Evolutionary conservation across 2,329 filamentous ascomycete genomes (phyloP).

Genomic region (Orbilia ellipsospora): DNA sequence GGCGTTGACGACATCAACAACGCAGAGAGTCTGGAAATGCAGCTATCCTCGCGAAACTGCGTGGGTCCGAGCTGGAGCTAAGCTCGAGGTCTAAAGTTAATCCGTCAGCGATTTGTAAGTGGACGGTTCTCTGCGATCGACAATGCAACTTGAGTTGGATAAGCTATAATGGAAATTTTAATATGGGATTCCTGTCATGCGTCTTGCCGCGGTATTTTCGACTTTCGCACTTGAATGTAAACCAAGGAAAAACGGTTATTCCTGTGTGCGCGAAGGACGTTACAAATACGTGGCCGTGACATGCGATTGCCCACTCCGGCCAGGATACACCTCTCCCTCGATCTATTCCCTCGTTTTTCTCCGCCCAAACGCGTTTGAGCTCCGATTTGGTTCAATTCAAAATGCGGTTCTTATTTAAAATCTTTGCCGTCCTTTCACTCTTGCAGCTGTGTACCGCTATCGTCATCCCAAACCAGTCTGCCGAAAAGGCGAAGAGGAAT

Average conservation of each 20-base stretch:
- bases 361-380: neutral
- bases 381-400: neutral
- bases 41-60: neutral
- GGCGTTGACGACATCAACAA: conserved; percentile 10
- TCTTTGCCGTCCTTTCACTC: neutral
- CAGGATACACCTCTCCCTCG: neutral
- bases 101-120: neutral
- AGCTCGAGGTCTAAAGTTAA: neutral
- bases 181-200: conserved; percentile 14
- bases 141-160: conserved; percentile 18
- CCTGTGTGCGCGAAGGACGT: neutral
- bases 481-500: neutral
- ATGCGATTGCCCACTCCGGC: neutral
- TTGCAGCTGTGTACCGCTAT: neutral
- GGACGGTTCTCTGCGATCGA: conserved; percentile 5
- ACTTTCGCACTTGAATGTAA: neutral
- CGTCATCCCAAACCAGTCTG: conserved; percentile 10
- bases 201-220: conserved; percentile 19
- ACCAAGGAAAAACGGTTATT: neutral
- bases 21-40: neutral
- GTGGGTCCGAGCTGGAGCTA: neutral
- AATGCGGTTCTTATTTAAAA: neutral
- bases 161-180: neutral
- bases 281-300: conserved; percentile 12
- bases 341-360: neutral